Evolutionary conservation across 2,329 filamentous ascomycete genomes (phyloP).

Genomic region (Capronia coronata): DNA sequence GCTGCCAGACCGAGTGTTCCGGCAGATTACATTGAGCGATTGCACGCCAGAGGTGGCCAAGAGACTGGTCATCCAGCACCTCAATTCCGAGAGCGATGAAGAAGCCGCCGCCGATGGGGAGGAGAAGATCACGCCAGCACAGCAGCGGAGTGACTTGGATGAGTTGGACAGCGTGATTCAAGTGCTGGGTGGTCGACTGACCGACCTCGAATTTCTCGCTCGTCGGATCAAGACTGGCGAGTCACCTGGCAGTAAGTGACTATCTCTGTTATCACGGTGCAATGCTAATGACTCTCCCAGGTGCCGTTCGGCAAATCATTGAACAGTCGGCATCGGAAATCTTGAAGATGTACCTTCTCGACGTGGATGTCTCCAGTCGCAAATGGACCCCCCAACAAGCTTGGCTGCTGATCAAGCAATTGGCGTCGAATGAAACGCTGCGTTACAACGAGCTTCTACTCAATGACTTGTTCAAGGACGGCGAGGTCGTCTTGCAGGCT

Average conservation of each 20-base stretch:
- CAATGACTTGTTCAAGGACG: conserved; percentile 66
- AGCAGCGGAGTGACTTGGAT: conserved; percentile 51
- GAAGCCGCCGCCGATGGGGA: conserved; percentile 32
- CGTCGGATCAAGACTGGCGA: conserved; percentile 82
- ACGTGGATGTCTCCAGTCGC: conserved; percentile 50
- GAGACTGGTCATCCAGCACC: conserved; percentile 77
- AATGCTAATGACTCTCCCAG: conserved; percentile 30
- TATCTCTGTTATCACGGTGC: neutral
- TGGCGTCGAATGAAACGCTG: conserved; percentile 59
- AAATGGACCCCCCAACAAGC: conserved; percentile 81
- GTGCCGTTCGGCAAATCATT: conserved; percentile 81
- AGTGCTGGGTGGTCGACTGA: conserved; percentile 81
- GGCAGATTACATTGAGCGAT: conserved; percentile 77
- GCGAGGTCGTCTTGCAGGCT: conserved; percentile 69
- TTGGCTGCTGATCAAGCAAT: conserved; percentile 76
- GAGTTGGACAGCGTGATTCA: conserved; percentile 77
- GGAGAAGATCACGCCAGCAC: conserved; percentile 41
- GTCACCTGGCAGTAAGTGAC: conserved; percentile 54
- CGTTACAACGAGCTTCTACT: conserved; percentile 83
- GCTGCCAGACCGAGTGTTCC: conserved; percentile 84
- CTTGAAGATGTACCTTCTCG: conserved; percentile 80
- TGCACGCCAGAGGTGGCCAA: conserved; percentile 80
- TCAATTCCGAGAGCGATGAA: conserved; percentile 47
- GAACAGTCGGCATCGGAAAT: conserved; percentile 85
- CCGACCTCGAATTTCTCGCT: conserved; percentile 90